Evolutionary conservation across 345 rosid genomes (phyloP).

Genomic region (Linum trigynum): DNA sequence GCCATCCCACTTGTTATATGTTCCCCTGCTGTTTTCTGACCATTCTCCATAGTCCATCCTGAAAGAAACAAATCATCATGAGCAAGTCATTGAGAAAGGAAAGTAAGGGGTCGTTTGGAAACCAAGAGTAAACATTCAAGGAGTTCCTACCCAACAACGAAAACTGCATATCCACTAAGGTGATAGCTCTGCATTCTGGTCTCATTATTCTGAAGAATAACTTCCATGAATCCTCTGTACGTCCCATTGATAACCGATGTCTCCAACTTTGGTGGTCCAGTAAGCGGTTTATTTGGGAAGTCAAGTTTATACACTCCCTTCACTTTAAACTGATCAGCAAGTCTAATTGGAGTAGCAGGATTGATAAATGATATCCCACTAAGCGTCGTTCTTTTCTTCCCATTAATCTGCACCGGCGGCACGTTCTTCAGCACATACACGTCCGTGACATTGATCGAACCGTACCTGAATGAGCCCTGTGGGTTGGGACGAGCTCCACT

Average conservation of each 20-base stretch:
- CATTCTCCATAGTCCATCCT: slow-evolving; percentile 99
- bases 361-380: slow-evolving; percentile 74
- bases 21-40: slow-evolving; percentile 94
- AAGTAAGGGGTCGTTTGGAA: too few species aligned
- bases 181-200: slow-evolving; percentile 92
- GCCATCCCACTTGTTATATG: slow-evolving; percentile 98
- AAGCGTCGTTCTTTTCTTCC: slow-evolving; percentile 61
- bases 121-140: neutral
- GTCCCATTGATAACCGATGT: slow-evolving; percentile 92
- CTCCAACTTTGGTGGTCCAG: slow-evolving; percentile 56
- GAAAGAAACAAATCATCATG: slow-evolving; percentile 13
- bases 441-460: slow-evolving; percentile 91
- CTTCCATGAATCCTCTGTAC: slow-evolving; percentile 88
- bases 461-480: slow-evolving; percentile 91
- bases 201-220: slow-evolving; percentile 88
- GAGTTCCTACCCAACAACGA: slow-evolving; percentile 69
- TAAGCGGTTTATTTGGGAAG: slow-evolving; percentile 70
- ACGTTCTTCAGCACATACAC: slow-evolving; percentile 64
- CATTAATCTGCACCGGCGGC: slow-evolving; percentile 58
- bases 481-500: slow-evolving; percentile 99
- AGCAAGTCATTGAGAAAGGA: neutral
- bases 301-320: slow-evolving; percentile 88
- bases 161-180: slow-evolving; percentile 88
- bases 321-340: slow-evolving; percentile 74
- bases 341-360: slow-evolving; percentile 91